A percentile compares a stretch with the other conserved stretches of the same genome.
phyloP scores from a whole-genome alignment of 2,329 filamentous ascomycete genomes.

The Nothophoma quercina region DNA sequence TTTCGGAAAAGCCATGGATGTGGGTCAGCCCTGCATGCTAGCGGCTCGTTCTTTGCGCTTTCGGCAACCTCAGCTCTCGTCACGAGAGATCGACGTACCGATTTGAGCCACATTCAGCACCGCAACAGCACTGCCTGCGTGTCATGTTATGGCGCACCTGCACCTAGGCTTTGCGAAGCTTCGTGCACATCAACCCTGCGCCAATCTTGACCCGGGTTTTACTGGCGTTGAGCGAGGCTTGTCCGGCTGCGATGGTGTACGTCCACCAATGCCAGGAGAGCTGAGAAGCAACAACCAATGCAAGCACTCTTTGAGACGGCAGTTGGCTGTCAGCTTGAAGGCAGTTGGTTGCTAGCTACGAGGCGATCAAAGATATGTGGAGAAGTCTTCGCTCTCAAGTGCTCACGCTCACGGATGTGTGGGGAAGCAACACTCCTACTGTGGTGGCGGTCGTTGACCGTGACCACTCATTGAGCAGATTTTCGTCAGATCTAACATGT shows the following conservation, averaged over 20 bases:
- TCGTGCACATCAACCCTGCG: conserved; percentile 1
- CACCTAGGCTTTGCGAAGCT: conserved; percentile 8
- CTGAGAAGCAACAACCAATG: not conserved
- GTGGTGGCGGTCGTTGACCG: not conserved
- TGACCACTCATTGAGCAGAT: conserved; percentile 2
- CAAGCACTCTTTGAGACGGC: not conserved
- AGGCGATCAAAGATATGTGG: conserved; percentile 2
- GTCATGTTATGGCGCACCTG: not conserved
- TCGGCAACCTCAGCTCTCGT: conserved; percentile 2
- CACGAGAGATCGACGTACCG: conserved; percentile 7
- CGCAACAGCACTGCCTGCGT: not conserved
- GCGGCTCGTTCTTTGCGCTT: conserved; percentile 1
- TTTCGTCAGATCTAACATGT: conserved; percentile 1
- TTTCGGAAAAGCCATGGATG: not conserved
- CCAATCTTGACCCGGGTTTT: not conserved
- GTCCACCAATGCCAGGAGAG: conserved; percentile 3
- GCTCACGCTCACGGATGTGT: conserved; percentile 9
- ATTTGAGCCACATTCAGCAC: conserved; percentile 5
- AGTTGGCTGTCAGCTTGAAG: conserved; percentile 1
- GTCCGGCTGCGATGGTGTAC: not conserved
- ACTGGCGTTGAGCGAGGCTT: not conserved
- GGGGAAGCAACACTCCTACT: conserved; percentile 2
- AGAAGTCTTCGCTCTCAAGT: not conserved
- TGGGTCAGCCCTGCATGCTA: conserved; percentile 9
- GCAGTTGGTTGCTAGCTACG: conserved; percentile 1